Conservation (phyloP, 2,329 filamentous ascomycete species). For the Colletotrichum paranaense region DNA sequence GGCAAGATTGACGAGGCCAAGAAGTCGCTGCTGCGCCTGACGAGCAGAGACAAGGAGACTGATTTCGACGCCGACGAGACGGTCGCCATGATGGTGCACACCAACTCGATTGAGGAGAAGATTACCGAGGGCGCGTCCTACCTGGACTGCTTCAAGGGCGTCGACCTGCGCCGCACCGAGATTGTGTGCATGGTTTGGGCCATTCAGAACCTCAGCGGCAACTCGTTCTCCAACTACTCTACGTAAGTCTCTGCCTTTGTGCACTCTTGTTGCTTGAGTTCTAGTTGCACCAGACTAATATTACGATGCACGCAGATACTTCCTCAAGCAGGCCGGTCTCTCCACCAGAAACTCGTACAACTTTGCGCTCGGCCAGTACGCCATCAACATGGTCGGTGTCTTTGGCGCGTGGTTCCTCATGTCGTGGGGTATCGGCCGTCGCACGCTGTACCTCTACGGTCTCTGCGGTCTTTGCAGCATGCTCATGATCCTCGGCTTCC, state of each 20-base stretch:
- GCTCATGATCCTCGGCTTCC: slow-evolving; percentile 86
- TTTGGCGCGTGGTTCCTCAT: slow-evolving; percentile 87
- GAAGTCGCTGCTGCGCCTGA: slow-evolving; percentile 72
- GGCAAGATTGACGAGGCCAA: slow-evolving; percentile 75
- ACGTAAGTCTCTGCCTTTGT: slow-evolving; percentile 50
- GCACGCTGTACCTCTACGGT: slow-evolving; percentile 80
- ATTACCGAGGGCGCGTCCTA: slow-evolving; percentile 81
- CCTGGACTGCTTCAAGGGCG: slow-evolving; percentile 85
- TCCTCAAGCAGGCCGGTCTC: slow-evolving; percentile 70
- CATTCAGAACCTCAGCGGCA: slow-evolving; percentile 72
- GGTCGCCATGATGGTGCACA: slow-evolving; percentile 92
- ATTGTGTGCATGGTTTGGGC: slow-evolving; percentile 74
- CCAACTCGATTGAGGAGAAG: slow-evolving; percentile 81
- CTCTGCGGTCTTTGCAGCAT: slow-evolving; percentile 79
- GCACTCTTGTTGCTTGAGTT: not conserved
- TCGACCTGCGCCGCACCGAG: slow-evolving; percentile 81
- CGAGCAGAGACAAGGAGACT: slow-evolving; percentile 70
- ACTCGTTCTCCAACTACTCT: slow-evolving; percentile 74
- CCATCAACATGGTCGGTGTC: slow-evolving; percentile 82
- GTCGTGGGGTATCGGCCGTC: slow-evolving; percentile 78
- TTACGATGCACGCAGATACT: slow-evolving; percentile 54
- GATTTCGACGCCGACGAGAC: slow-evolving; percentile 87
- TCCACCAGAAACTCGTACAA: slow-evolving; percentile 63
- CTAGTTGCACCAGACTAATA: not conserved
- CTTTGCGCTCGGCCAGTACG: slow-evolving; percentile 73